Base-by-base conservation (phyloP, 2,329 filamentous ascomycete genomes). In the Cordyceps tenuipes region DNA sequence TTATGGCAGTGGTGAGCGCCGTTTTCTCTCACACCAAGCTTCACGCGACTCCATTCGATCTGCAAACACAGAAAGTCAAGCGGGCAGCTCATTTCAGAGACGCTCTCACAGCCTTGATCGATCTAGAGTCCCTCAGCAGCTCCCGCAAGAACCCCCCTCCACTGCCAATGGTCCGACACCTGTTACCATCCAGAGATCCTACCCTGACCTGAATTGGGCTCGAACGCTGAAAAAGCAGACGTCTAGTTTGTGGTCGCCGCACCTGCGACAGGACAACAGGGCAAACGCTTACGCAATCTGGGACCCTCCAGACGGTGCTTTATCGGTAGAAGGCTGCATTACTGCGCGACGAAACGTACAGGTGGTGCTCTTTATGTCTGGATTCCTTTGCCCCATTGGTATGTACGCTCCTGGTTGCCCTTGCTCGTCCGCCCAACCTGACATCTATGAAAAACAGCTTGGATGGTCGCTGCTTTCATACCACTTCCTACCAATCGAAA, bases 371-470 rank as follows among this genome's bases (percentile, higher is more conserved):
- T 95, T 95, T 73, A 83, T 86, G 59, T 47, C 87, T 51, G 91
- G 91, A 26, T 95, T 95, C 68, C 75, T 93, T 51, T 84, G 91
- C 68, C 91, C 90, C 6, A 80, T 91, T 62, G 79, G 85, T 88
- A 75, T 73, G 83, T 72, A 39, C 54, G 29, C 17, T n/a, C 29
- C 52, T 31, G 17, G 23, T 8, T 17, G 23, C 3, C 17, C 29
- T 26, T 23, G 3, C 5, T 29, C 6, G 21, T 13, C 29, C 8
- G 17, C 12, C 43, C 1, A 31, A 7, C 7, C 49, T 63, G 47
- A 59, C 57, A 6, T 36, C 65, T 46, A 41, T 41, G 4, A 7
- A 12, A 55, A 57, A 53, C 65, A 87, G 88, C 87, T 59, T 95
- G 90, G 90, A 89, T 93, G 76, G 77, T 91, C 63, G 91, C 87